Evolutionary conservation across 305 asterid species (phyloP).

Genomic region (Stenogyne calaminthoides): DNA sequence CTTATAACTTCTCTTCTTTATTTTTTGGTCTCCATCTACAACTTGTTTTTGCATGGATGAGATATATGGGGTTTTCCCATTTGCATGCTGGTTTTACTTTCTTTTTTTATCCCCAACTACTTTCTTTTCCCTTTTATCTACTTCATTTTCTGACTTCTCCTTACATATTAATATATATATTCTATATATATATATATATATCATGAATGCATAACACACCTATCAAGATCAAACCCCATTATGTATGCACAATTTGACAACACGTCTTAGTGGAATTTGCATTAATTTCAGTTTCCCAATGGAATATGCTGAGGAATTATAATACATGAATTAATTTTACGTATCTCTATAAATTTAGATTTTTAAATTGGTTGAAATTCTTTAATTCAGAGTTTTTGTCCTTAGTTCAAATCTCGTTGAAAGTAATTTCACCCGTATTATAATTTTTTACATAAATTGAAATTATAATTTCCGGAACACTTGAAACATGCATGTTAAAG

Average conservation of each 20-base stretch:
- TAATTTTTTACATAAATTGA: no score
- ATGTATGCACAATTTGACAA: neutral
- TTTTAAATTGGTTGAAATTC: no score
- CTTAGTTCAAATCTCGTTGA: no score
- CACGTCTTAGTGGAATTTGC: neutral
- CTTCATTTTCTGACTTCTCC: constrained; percentile 9
- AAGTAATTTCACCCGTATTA: no score
- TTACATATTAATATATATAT: neutral
- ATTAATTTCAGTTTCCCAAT: neutral
- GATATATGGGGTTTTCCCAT: constrained; percentile 29
- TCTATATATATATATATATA: no score
- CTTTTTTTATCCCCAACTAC: constrained; percentile 26
- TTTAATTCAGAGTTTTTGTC: no score
- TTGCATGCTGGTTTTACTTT: constrained; percentile 36
- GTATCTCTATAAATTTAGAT: no score
- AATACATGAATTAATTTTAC: no score
- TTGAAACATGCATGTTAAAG: neutral
- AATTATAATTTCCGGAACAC: neutral
- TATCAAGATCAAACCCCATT: constrained; percentile 24
- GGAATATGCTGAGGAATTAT: neutral
- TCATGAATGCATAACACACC: no score
- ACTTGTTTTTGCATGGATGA: constrained; percentile 36
- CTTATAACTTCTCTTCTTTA: constrained; percentile 7
- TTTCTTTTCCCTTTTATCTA: constrained; percentile 23
- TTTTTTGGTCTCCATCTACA: neutral